phyloP scores from a whole-genome alignment of 257 asterid genomes.

The Pogostemon cablin region DNA sequence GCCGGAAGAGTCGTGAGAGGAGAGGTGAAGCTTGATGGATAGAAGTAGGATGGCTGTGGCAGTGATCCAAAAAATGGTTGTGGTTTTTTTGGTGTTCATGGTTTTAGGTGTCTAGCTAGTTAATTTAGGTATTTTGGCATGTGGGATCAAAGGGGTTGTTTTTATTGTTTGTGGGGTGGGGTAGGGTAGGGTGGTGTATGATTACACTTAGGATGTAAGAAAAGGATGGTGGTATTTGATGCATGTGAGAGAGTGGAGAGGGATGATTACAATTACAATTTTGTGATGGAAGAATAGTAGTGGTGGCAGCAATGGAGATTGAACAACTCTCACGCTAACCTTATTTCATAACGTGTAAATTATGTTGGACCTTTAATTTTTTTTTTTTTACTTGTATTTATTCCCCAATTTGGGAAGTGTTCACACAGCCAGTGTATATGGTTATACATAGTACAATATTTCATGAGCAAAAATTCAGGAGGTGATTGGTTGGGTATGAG shows the following conservation, averaged over 20 bases:
- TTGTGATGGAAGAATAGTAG: conserved; percentile 24
- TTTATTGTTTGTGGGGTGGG: conserved; percentile 16
- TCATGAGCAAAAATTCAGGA: no score
- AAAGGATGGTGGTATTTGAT: conserved; percentile 39
- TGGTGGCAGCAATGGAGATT: conserved; percentile 53
- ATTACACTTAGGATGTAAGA: conserved; percentile 65
- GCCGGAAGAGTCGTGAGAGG: conserved; percentile 1
- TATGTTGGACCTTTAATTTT: background rate
- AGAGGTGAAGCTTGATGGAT: conserved; percentile 42
- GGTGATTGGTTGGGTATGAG: no score
- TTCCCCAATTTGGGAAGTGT: no score
- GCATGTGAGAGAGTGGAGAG: conserved; percentile 12
- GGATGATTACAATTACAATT: conserved; percentile 34
- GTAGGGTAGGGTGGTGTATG: conserved; percentile 18
- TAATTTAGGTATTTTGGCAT: conserved; percentile 15
- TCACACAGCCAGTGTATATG: no score
- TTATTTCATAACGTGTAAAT: conserved; percentile 24
- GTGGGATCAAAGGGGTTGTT: conserved; percentile 24
- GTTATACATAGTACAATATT: no score
- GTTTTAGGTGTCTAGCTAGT: conserved; percentile 14
- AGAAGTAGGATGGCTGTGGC: conserved; percentile 48
- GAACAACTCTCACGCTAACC: conserved; percentile 65
- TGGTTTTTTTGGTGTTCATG: conserved; percentile 53
- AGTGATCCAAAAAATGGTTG: conserved; percentile 54
- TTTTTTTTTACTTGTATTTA: no score